Conservation (phyloP, 257 asterid genomes). For the Craterostigma plantagineum region DNA sequence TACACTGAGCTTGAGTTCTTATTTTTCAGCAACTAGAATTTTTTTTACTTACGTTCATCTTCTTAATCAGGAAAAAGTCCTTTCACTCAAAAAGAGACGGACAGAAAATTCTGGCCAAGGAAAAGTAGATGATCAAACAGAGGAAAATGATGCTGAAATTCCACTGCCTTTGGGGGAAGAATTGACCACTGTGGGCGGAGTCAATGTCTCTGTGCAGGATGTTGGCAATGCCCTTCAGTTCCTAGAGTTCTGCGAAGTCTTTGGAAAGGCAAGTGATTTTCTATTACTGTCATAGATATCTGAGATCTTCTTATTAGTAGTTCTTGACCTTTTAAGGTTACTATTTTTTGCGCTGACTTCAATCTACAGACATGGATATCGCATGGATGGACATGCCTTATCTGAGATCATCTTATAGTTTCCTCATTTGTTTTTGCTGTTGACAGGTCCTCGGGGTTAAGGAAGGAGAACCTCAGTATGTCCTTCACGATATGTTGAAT, state of each 20-base stretch:
- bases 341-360: neutral
- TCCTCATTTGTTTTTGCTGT: constrained; percentile 1
- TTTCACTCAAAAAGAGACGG: constrained; percentile 25
- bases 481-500: constrained; percentile 46
- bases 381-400: neutral
- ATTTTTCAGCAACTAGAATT: too few species aligned
- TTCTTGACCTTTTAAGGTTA: neutral
- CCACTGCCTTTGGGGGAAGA: constrained; percentile 44
- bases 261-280: constrained; percentile 43
- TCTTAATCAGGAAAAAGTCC: constrained; percentile 22
- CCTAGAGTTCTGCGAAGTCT: constrained; percentile 61
- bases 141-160: constrained; percentile 8
- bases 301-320: neutral
- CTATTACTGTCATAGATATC: too few species aligned
- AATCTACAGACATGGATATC: neutral
- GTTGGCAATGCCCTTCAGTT: constrained; percentile 71
- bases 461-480: constrained; percentile 40
- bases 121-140: constrained; percentile 13
- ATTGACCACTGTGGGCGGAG: constrained; percentile 29
- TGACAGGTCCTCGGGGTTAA: constrained; percentile 47
- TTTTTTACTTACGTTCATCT: constrained; percentile 2
- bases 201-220: constrained; percentile 28
- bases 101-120: constrained; percentile 44
- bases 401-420: constrained; percentile 8
- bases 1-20: constrained; percentile 9